These are phyloP conservation scores for Pogostemon cablin DNA, from an alignment of 257 asterid species.

Conservation along the genomic window DNA sequence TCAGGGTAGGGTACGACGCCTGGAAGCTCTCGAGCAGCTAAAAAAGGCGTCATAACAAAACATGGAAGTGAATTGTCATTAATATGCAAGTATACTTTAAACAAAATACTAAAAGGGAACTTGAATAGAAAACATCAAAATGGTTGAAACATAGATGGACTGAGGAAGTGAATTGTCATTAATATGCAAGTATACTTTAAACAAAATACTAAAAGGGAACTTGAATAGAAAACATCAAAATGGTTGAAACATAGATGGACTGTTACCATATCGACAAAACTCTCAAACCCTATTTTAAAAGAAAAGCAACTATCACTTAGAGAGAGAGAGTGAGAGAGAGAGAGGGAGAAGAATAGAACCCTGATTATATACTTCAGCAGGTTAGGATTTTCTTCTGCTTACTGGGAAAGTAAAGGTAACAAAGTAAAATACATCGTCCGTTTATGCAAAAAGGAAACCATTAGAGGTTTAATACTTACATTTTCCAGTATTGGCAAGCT, in stretches of 20 bases:
- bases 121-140: not conserved
- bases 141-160: no score
- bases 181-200: not conserved
- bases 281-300: no score
- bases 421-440: not conserved
- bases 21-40: constrained; percentile 85
- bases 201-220: not conserved
- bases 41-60: not conserved
- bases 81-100: not conserved
- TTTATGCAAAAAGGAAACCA: constrained; percentile 9
- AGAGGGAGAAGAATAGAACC: no score
- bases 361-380: not conserved
- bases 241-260: no score
- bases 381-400: not conserved
- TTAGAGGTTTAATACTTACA: constrained; percentile 50
- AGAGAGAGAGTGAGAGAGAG: not conserved
- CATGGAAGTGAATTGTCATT: not conserved
- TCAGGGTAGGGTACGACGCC: constrained; percentile 63
- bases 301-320: no score
- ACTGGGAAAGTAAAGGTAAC: not conserved
- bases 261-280: no score
- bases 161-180: not conserved
- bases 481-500: constrained; percentile 81
- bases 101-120: not conserved
- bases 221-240: not conserved